Base-by-base conservation (phyloP, 2,329 filamentous ascomycete genomes). In the Calonectria pteridis region DNA sequence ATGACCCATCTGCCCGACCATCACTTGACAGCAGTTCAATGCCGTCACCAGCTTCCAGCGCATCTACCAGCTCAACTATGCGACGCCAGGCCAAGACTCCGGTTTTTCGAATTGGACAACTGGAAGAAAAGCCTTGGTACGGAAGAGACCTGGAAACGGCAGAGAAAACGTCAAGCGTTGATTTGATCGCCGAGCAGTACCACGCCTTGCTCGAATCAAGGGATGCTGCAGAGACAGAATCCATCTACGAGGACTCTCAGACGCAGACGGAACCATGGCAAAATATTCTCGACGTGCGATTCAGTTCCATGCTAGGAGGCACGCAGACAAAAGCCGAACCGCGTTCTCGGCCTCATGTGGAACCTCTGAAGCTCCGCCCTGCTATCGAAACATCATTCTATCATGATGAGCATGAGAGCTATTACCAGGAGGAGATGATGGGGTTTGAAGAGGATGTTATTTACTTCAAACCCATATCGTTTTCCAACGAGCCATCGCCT, bases 41-140 rank as follows among this genome's bases (percentile, higher is more conserved):
- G 10, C 77, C 79, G 20, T 86, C 73, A 75, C 83, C 40, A 82
- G 88, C 75, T 82, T 88, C 73, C 75, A 82, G 69, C 50, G 81
- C 77, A 10, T 81, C 79, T 23, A 80, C 78, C 9, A 69, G 76
- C 69, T 83, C 82, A 3, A 80, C 80, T 9, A 84, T 84, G 76
- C 85, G 87, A 70, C 85, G 87, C 35, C 86, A 87, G 66, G 87
- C 88, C 49, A 90, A 90, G 79, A 90, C 88, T 2, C 89, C 88
- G 0, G 87, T 90, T 28, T 84, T 84, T 51, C 82, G 83, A 13
- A 87, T 90, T 71, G 88, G 88, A 18, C 88, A 90, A 76, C 83
- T 89, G 2, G 89, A 90, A 72, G 81, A 73, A 51, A 53, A 77
- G 81, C 9, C 29, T 35, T 43, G 26, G 71, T 73, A 55, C 72